Base-by-base conservation (phyloP, 1,139 yeast species). In the Yamadazyma aaseri region DNA sequence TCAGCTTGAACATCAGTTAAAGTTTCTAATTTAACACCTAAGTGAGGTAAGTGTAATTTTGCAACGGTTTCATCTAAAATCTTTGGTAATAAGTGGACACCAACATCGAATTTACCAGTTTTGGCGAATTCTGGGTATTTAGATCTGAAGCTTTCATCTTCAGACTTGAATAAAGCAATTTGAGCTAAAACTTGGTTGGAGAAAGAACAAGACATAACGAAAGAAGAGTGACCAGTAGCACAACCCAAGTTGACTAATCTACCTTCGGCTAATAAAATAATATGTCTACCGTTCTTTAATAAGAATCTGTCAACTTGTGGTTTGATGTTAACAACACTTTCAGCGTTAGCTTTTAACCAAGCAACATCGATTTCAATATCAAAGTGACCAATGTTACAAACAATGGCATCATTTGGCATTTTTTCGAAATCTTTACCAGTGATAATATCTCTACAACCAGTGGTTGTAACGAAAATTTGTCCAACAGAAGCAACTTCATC, bases 401-500 rank as follows among this genome's bases (percentile, higher is more conserved):
- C 98, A 66, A 92, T 94, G 58, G 99, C 98, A 65, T 92, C 98
- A 72, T 92, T 96, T 72, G 97, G 97, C 98, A 92, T 92, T 54
- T 69, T 72, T 56, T 73, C 73, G 68, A 92, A 92, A 76, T 92
- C 96, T 55, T 72, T 75, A 60, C 87, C 89, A 51, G 85, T 82
- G 73, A 92, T 89, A 66, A 92, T 92, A 69, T 92, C 98, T 76
- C 97, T 89, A 78, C 97, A 90, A 65, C 99, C 99, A 51, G 99
- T 92, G 69, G 99, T 94, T 66, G 99, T 92, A 60, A 92, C 99
- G 55, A 92, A 92, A 71, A 92, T 86, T 79, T 94, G 98, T 70
- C 97, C 98, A 51, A 81, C 67, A 46, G 84, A 69, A 50, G 95
- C 90, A 70, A 89, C 97, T 60, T 87, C 96, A 46, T 86, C 95